A percentile compares a stretch with the other conserved stretches of the same genome.
phyloP scores from a whole-genome alignment of 2,329 filamentous ascomycete genomes.

The Colletotrichum costaricense region DNA sequence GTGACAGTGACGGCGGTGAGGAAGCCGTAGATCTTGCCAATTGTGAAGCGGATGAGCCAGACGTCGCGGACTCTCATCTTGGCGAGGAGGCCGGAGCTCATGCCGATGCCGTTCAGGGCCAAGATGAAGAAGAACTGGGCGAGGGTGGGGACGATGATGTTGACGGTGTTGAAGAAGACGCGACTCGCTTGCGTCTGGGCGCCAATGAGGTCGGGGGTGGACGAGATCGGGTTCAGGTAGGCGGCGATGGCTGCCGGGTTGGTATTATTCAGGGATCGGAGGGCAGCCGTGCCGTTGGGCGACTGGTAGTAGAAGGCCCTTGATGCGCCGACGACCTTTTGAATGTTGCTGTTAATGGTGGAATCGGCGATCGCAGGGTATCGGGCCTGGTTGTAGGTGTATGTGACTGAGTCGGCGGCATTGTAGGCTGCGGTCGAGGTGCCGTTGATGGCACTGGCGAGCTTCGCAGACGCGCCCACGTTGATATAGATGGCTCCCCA shows the following conservation, averaged over 20 bases:
- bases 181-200: conserved; percentile 48
- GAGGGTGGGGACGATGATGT: conserved; percentile 49
- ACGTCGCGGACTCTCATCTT: conserved; percentile 40
- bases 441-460: conserved; percentile 43
- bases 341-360: conserved; percentile 43
- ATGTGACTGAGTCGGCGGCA: conserved; percentile 45
- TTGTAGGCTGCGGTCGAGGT: conserved; percentile 44
- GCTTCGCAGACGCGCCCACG: conserved; percentile 44
- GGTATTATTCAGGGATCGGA: conserved; percentile 37
- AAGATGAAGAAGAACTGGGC: conserved; percentile 44
- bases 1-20: conserved; percentile 50
- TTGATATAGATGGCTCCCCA: conserved; percentile 51
- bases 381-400: conserved; percentile 50
- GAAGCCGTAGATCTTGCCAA: conserved; percentile 46
- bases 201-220: conserved; percentile 42
- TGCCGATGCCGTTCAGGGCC: conserved; percentile 26
- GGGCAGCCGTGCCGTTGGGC: conserved; percentile 34
- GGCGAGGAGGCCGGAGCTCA: conserved; percentile 9
- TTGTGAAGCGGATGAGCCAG: conserved; percentile 40
- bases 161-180: conserved; percentile 51
- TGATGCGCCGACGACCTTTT: conserved; percentile 41
- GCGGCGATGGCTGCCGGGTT: conserved; percentile 41
- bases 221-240: conserved; percentile 48
- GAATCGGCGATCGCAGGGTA: conserved; percentile 46
- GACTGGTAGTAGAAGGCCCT: conserved; percentile 42